A percentile compares a stretch with the other conserved stretches of the same genome.
Conservation (phyloP, 352 stramenopile genomes). For the Phytopythium boreale region DNA sequence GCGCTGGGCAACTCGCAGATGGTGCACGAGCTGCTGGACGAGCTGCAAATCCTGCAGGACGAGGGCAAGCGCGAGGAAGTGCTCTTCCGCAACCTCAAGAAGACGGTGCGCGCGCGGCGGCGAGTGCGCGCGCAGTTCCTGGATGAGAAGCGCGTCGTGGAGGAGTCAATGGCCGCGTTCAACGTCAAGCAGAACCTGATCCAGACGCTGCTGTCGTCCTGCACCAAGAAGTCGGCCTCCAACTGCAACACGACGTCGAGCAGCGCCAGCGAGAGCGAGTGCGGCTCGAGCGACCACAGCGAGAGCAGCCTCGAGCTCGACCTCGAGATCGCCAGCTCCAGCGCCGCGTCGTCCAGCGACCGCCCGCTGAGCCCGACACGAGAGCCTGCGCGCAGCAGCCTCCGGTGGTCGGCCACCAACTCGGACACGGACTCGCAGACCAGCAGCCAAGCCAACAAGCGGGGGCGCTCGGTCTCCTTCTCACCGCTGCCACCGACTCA, state of each 20-base stretch:
- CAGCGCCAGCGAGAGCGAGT: slow-evolving; percentile 36
- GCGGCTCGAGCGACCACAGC: slow-evolving; percentile 23
- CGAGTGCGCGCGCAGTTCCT: slow-evolving; percentile 31
- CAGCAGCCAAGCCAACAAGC: slow-evolving; percentile 19
- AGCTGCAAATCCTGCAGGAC: slow-evolving; percentile 44
- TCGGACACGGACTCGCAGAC: slow-evolving; percentile 30
- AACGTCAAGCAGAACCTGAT: slow-evolving; percentile 59
- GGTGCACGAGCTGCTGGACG: slow-evolving; percentile 41
- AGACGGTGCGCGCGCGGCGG: slow-evolving; percentile 35
- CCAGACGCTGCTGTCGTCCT: slow-evolving; percentile 48
- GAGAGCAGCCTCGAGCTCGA: slow-evolving; percentile 20
- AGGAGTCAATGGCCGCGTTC: slow-evolving; percentile 45
- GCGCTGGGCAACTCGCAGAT: slow-evolving; percentile 47
- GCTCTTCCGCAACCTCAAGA: slow-evolving; percentile 44
- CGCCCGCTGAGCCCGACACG: slow-evolving; percentile 12
- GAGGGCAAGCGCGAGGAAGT: slow-evolving; percentile 42
- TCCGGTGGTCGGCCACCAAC: slow-evolving; percentile 12
- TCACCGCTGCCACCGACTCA: slow-evolving; percentile 16
- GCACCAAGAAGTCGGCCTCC: slow-evolving; percentile 25
- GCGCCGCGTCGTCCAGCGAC: slow-evolving; percentile 9
- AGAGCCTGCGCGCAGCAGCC: slow-evolving; percentile 8
- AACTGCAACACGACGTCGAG: slow-evolving; percentile 30
- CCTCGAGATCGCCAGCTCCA: slow-evolving; percentile 13
- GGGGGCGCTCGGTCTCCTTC: slow-evolving; percentile 28
- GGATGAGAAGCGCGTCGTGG: slow-evolving; percentile 28